Conservation (phyloP, 768 basidiomycete species). For the Lactarius pseudohatsudake region DNA sequence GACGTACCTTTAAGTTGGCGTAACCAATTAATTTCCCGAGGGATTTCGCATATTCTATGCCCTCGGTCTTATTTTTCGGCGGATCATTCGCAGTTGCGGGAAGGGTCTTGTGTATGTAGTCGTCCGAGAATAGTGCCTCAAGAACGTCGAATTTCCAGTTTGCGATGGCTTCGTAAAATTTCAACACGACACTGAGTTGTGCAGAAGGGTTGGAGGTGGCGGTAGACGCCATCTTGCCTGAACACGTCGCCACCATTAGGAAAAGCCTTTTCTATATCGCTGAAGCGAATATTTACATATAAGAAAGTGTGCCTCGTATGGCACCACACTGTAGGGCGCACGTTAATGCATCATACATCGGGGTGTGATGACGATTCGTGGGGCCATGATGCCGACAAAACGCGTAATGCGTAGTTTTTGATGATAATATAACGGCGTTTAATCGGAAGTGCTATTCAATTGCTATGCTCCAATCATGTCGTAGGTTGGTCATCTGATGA, state of each 20-base stretch:
- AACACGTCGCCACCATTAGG: neutral
- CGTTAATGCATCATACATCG: neutral
- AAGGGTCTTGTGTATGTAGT: constrained; percentile 8
- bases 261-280: neutral
- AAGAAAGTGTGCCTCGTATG: too few relatives aligned
- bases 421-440: neutral
- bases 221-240: neutral
- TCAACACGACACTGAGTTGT: constrained; percentile 13
- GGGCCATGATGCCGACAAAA: neutral
- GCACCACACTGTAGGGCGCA: too few relatives aligned
- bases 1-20: constrained; percentile 10
- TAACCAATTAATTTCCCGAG: neutral
- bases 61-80: constrained; percentile 12
- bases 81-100: constrained; percentile 9
- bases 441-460: neutral
- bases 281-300: neutral
- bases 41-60: constrained; percentile 5
- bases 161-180: constrained; percentile 13
- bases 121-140: constrained; percentile 2
- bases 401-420: neutral
- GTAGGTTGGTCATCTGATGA: neutral
- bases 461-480: too few relatives aligned
- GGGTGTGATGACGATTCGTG: neutral
- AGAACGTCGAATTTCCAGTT: constrained; percentile 12
- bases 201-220: constrained; percentile 8